Base-by-base conservation (phyloP, 1,139 yeast genomes). In the Nakaseomyces uthaithaninus region DNA sequence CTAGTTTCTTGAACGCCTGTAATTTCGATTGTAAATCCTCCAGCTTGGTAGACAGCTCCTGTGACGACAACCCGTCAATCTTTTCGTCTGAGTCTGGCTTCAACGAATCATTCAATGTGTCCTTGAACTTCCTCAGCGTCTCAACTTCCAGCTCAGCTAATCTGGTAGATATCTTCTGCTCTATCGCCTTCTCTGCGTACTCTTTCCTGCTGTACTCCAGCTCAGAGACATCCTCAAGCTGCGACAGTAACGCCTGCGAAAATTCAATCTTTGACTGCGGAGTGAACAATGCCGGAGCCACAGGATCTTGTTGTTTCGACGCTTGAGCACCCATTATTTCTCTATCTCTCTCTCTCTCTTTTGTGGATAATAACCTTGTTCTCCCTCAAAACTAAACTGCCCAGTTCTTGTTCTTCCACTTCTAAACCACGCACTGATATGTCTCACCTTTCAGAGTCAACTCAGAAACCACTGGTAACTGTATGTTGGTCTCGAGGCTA, bases 171-270 rank as follows among this genome's bases (percentile, higher is more conserved):
- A 89, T 91, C 55, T 81, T 71, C 42, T 82, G 82, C 60, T 87
- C 89, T 45, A 89, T 75, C 54, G 77, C 77, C 59, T 77, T 78
- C 46, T 84, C 91, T 14, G 86, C 74, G 57, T 79, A 74, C 59
- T 86, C 95, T 38, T 81, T 72, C 55, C 95, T 77, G 15, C 94
- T 75, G 60, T 76, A 83, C 59, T 87, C 89, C 7, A 93, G 76
- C 69, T 85, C 95, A 36, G 75, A 70, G 7, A 83, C 72, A 39
- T 74, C 69, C 52, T 84, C 94, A 50, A 87, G 72, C 55, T 81
- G 83, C 18, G 79, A 71, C 48, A 85, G 68, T 46, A 80, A 74
- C 22, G 77, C 72, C 14, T 81, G 78, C 45, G 80, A 78, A 61
- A 79, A 81, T 55, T 82, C 86, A 38, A 84, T 77, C 35, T 91